Evolutionary conservation across 768 basidiomycete species (phyloP).

Genomic region (Glaciozyma martinii): DNA sequence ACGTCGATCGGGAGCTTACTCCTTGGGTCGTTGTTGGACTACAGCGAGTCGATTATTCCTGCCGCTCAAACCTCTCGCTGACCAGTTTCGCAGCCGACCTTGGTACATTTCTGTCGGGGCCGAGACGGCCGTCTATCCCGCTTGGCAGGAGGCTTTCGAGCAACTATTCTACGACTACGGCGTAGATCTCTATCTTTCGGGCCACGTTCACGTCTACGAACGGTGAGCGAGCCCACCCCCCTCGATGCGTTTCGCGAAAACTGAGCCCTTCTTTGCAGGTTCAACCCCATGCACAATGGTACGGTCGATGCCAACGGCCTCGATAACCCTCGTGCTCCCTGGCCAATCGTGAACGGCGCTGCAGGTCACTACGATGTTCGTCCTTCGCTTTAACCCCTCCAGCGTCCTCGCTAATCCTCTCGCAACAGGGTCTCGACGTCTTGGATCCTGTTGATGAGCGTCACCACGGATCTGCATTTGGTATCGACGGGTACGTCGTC

Average conservation of each 20-base stretch:
- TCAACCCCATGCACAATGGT: slow-evolving; percentile 20
- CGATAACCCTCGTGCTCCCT: slow-evolving; percentile 9
- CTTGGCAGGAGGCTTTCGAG: slow-evolving; percentile 36
- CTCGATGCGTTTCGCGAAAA: not conserved
- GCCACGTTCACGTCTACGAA: slow-evolving; percentile 16
- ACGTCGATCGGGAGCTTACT: slow-evolving; percentile 32
- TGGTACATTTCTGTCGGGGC: slow-evolving; percentile 11
- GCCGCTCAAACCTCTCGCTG: too few species aligned
- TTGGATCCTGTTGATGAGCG: slow-evolving; percentile 16
- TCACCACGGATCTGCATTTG: not conserved
- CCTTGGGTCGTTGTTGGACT: slow-evolving; percentile 34
- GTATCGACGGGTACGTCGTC: slow-evolving; percentile 2
- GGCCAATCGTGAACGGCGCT: not conserved
- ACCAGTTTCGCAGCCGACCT: not conserved
- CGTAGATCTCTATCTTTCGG: slow-evolving; percentile 20
- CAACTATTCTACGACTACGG: slow-evolving; percentile 32
- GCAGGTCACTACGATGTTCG: slow-evolving; percentile 19
- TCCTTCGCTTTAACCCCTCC: not conserved
- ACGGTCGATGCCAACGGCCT: slow-evolving; percentile 18
- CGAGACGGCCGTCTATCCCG: not conserved
- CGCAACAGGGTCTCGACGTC: not conserved
- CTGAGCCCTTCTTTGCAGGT: slow-evolving; percentile 14
- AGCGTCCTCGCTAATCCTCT: not conserved
- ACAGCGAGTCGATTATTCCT: slow-evolving; percentile 19
- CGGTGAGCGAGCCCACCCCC: too few species aligned